Percentiles rank a stretch among this genome's conserved stretches.
Conservation (phyloP, 2,329 filamentous ascomycete species). For the Xylariaceae sp. region DNA sequence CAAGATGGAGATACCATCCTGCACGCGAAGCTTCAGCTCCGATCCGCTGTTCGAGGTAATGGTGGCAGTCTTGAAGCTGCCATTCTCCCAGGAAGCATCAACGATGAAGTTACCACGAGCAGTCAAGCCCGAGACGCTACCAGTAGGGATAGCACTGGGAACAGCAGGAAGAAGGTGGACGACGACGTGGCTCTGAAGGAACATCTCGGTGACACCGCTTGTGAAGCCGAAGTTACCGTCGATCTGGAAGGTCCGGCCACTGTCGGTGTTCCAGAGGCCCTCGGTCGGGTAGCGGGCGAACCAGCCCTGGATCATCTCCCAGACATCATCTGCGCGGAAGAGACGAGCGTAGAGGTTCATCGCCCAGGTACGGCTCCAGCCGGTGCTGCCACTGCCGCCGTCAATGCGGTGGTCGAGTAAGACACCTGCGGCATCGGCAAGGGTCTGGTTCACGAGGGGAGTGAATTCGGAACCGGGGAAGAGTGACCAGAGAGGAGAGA, state of each 20-base stretch:
- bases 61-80: constrained; percentile 19
- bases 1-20: constrained; percentile 15
- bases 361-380: constrained; percentile 46
- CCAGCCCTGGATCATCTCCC: constrained; percentile 33
- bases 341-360: constrained; percentile 43
- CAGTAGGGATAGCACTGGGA: constrained; percentile 21
- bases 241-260: constrained; percentile 38
- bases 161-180: constrained; percentile 27
- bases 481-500: constrained; percentile 22
- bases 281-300: constrained; percentile 36
- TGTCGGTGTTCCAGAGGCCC: constrained; percentile 32
- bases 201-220: constrained; percentile 8
- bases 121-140: constrained; percentile 21
- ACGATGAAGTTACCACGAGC: constrained; percentile 24
- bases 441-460: constrained; percentile 12
- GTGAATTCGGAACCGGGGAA: constrained; percentile 19
- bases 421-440: constrained; percentile 13
- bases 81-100: constrained; percentile 21
- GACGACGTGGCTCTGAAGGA: constrained; percentile 5
- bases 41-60: constrained; percentile 23
- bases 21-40: constrained; percentile 20
- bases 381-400: constrained; percentile 31
- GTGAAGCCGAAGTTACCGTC: constrained; percentile 47
- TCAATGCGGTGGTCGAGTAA: constrained; percentile 19
- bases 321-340: constrained; percentile 33